These are phyloP conservation scores for Tuber microsphaerosporum DNA, from an alignment of 495 filamentous ascomycete genomes.

Conservation along the genomic window DNA sequence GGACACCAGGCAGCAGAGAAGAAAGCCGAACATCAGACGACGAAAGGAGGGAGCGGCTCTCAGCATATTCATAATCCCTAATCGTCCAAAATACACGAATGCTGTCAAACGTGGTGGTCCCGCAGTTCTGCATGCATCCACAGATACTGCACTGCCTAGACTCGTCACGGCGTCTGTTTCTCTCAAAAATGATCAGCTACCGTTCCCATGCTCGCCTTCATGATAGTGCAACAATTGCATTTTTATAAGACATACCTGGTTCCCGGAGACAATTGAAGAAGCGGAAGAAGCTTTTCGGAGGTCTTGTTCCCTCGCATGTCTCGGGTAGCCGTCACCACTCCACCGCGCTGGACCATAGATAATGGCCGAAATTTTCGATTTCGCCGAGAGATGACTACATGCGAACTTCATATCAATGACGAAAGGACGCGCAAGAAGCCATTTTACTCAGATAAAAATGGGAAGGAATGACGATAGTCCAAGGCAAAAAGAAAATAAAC, in stretches of 20 bases:
- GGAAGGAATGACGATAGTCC: neutral
- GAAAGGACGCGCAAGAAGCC: neutral
- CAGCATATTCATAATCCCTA: slow-evolving; percentile 11
- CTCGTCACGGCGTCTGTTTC: neutral
- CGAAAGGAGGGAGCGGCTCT: slow-evolving; percentile 10
- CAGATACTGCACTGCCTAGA: neutral
- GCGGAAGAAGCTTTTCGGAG: neutral
- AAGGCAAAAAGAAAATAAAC: neutral
- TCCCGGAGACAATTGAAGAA: neutral
- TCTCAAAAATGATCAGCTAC: neutral
- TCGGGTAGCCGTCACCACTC: neutral
- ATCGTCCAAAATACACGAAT: neutral
- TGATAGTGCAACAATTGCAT: neutral
- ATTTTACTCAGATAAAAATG: neutral
- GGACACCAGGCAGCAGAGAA: neutral
- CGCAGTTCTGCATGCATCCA: neutral
- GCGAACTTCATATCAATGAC: slow-evolving; percentile 2
- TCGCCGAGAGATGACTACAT: neutral
- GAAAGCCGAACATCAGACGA: slow-evolving; percentile 26
- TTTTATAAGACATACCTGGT: slow-evolving; percentile 2
- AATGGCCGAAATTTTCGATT: neutral
- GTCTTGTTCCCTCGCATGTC: neutral
- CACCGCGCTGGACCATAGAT: neutral
- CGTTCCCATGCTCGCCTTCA: neutral
- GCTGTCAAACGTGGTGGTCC: neutral